Evolutionary conservation across 2,329 filamentous ascomycete species (phyloP), one percentile per base, ranked within the genome.

Genomic region (Rhinocladiella mackenziei): DNA sequence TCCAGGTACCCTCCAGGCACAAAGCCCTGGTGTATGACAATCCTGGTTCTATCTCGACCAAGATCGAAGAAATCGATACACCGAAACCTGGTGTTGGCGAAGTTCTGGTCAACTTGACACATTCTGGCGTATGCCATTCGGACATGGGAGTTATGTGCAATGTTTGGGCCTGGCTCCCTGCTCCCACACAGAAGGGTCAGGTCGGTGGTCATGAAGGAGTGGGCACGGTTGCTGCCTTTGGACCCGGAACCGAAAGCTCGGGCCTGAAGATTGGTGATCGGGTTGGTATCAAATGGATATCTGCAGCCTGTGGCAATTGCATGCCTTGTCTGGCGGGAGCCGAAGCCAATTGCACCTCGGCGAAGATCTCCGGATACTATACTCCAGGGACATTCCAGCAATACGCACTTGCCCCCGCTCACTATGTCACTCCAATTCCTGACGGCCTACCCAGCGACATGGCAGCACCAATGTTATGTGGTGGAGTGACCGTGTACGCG

Each of bases 381-480:
- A 78, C 75, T 0, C 81, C 81, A 0, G 82, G 82, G 26, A 86
- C 81, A n/a, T 86, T 85, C 60, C 82, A 85, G 60, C 80, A 84
- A 64, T 86, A 84, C 57, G 75, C 75, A 13, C 59, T 83, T 11
- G 75, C 73, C 0, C 78, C 79, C 7, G 81, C 81, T 2, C 74
- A 76, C 63, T 85, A 86, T 60, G 81, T 84, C 2, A 85, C 82
- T 0, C 80, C 80, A 2, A 84, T 86, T 54, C 82, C 82, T 2
- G 80, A 82, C 3, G 65, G 61, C 3, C 63, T 86, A 13, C 62
- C 71, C 30, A 79, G 76, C 7, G 80, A 76, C 38, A 69, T 71
- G 17, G 82, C 82, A 0, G 82, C 82, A 1, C 82, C 81, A 1
- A 73, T 85, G 67, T 72, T 84, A 39, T 85, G 81, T 62, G 81